Conservation (phyloP, 225 moss, liverwort and hornwort species). For the Bryum argenteum region DNA sequence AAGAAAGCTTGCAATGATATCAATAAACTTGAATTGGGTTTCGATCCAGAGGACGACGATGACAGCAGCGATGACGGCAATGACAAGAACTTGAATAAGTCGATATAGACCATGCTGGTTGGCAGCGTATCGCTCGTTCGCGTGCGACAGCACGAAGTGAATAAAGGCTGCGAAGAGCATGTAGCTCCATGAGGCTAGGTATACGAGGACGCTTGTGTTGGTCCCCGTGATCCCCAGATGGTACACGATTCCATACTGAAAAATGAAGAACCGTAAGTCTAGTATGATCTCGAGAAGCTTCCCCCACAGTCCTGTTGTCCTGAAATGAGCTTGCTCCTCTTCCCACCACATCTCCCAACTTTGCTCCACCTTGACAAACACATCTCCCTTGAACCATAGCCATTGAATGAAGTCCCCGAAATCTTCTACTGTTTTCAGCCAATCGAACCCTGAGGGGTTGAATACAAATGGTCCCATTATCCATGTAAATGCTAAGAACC, state of each 20-base stretch:
- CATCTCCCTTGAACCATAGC: conserved; percentile 80
- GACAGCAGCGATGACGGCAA: conserved; percentile 44
- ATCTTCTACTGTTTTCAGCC: conserved; percentile 85
- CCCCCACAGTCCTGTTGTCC: conserved; percentile 79
- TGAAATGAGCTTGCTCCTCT: conserved; percentile 77
- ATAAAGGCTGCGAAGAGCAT: conserved; percentile 67
- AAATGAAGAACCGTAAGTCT: conserved; percentile 83
- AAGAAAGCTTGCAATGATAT: conserved; percentile 72
- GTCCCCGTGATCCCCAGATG: conserved; percentile 60
- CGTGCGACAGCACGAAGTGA: conserved; percentile 56
- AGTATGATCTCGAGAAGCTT: conserved; percentile 70
- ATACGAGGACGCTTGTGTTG: conserved; percentile 71
- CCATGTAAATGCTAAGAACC: conserved; percentile 91
- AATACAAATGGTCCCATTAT: conserved; percentile 85
- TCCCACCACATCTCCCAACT: conserved; percentile 95
- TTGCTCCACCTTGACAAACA: conserved; percentile 65
- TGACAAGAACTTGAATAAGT: conserved; percentile 59
- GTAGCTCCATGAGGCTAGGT: conserved; percentile 83
- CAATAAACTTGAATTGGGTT: conserved; percentile 63
- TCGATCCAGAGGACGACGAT: conserved; percentile 59
- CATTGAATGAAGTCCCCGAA: conserved; percentile 89
- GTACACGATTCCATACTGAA: conserved; percentile 91
- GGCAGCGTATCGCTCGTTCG: conserved; percentile 69
- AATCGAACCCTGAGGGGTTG: conserved; percentile 95
- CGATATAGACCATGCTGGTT: conserved; percentile 68